Evolutionary conservation across 1,139 yeast genomes (phyloP).

Genomic region (Kodamaea sp.): DNA sequence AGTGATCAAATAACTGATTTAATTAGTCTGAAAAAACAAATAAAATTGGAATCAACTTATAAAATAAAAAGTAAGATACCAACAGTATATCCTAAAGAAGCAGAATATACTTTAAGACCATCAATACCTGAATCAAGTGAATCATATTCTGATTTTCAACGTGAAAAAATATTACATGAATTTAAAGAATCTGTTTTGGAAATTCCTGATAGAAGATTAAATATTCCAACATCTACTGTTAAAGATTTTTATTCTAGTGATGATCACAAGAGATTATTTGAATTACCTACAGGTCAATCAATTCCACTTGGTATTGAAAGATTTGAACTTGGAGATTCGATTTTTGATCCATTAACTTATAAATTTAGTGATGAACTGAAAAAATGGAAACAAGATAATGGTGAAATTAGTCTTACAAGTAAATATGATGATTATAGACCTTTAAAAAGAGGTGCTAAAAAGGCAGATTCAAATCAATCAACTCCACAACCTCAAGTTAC

Average conservation of each 20-base stretch:
- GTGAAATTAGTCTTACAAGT: conserved; percentile 34
- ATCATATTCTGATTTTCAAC: conserved; percentile 37
- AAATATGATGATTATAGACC: conserved; percentile 66
- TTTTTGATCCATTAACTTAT: conserved; percentile 62
- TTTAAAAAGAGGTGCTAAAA: conserved; percentile 52
- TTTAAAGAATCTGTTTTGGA: conserved; percentile 65
- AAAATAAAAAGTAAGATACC: conserved; percentile 22
- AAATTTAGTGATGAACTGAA: conserved; percentile 25
- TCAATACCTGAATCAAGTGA: conserved; percentile 33
- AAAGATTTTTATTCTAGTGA: conserved; percentile 32
- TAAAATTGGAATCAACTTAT: conserved; percentile 17
- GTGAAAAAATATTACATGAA: conserved; percentile 46
- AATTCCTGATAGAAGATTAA: conserved; percentile 43
- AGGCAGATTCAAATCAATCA: conserved; percentile 36
- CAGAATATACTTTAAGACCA: conserved; percentile 29
- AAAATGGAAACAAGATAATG: conserved; percentile 35
- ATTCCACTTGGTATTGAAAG: conserved; percentile 51
- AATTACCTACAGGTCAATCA: conserved; percentile 68
- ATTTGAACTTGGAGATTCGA: conserved; percentile 64
- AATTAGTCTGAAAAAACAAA: conserved; percentile 21
- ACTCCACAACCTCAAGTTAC: conserved; percentile 35
- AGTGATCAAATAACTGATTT: conserved; percentile 41
- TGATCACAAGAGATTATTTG: conserved; percentile 55
- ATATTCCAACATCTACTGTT: conserved; percentile 17
- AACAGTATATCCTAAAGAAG: conserved; percentile 30